Evolutionary conservation across 306 rosid species (phyloP).

Genomic region (Cucumis cinereus): DNA sequence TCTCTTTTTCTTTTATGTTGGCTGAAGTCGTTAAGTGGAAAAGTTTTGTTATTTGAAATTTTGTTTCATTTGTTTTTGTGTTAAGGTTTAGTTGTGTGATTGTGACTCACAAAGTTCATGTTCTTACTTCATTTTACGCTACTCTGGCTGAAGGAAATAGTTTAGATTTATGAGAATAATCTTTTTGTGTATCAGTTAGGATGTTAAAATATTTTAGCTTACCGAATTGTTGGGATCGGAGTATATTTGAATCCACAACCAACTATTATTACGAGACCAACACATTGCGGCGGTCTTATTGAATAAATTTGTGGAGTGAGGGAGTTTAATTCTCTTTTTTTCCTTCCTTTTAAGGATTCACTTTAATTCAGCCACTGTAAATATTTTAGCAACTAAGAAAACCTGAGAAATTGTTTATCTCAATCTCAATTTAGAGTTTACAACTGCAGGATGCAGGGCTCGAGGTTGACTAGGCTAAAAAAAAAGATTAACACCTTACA

Average conservation of each 20-base stretch:
- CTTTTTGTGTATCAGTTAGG: not conserved
- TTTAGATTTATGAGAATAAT: not conserved
- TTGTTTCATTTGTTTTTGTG: not conserved
- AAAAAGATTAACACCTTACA: too few species aligned
- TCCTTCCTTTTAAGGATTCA: too few species aligned
- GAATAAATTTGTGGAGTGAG: too few species aligned
- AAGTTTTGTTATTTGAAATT: not conserved
- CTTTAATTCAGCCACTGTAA: too few species aligned
- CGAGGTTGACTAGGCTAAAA: too few species aligned
- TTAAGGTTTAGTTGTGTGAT: not conserved
- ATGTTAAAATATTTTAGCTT: not conserved
- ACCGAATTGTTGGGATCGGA: not conserved
- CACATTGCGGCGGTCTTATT: too few species aligned
- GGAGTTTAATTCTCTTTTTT: too few species aligned
- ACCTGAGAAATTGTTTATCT: too few species aligned
- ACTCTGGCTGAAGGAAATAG: not conserved
- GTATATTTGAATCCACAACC: not conserved
- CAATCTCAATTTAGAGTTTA: too few species aligned
- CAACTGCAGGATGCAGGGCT: too few species aligned
- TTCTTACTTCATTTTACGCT: not conserved
- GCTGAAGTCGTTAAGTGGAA: not conserved
- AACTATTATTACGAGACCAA: too few species aligned
- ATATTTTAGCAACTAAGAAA: too few species aligned
- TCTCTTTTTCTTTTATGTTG: not conserved
- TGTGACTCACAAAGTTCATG: not conserved